Evolutionary conservation across 2,329 filamentous ascomycete genomes (phyloP).

Genomic region (Colletotrichum trifolii): DNA sequence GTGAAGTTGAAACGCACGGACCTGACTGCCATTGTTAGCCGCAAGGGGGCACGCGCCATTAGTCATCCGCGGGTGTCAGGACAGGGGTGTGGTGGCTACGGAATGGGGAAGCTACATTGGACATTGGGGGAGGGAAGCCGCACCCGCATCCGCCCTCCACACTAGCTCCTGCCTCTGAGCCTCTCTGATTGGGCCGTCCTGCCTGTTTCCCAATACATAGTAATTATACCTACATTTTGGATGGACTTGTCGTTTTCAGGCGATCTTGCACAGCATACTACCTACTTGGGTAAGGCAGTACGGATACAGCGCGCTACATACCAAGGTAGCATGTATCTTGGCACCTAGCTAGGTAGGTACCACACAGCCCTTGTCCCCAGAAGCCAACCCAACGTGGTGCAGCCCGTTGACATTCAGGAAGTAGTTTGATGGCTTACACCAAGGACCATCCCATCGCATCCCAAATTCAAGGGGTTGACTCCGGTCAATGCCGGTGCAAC

Average conservation of each 20-base stretch:
- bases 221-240: too few species aligned
- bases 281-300: too few species aligned
- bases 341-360: too few species aligned
- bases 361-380: too few species aligned
- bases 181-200: slow-evolving; percentile 18
- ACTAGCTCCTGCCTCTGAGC: slow-evolving; percentile 14
- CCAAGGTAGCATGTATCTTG: too few species aligned
- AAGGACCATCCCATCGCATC: slow-evolving; percentile 16
- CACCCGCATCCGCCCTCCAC: slow-evolving; percentile 28
- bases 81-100: not conserved
- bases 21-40: slow-evolving; percentile 36
- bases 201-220: not conserved
- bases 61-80: slow-evolving; percentile 33
- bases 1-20: slow-evolving; percentile 52
- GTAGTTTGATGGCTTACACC: slow-evolving; percentile 9
- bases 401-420: slow-evolving; percentile 9
- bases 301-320: too few species aligned
- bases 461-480: not conserved
- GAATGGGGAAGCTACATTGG: slow-evolving; percentile 18
- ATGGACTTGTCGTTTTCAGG: too few species aligned
- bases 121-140: slow-evolving; percentile 24
- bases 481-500: not conserved
- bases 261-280: too few species aligned
- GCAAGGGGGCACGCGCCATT: slow-evolving; percentile 34
- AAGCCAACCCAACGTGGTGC: slow-evolving; percentile 1